Base-by-base conservation (phyloP, 2,329 filamentous ascomycete genomes). In the Botryotinia calthae region DNA sequence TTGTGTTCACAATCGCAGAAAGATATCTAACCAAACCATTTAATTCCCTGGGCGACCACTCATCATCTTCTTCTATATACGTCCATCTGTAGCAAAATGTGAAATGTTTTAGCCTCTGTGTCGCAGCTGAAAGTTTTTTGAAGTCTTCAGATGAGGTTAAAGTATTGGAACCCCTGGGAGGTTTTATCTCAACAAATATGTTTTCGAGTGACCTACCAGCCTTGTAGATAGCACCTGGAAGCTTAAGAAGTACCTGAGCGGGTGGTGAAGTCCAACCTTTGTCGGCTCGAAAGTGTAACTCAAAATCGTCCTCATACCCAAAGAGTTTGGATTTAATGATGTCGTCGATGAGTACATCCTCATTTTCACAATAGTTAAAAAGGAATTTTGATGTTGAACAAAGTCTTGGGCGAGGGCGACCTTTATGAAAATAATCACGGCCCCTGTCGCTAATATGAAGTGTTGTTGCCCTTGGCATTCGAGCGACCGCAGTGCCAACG, bases 1-100 rank as follows among this genome's bases (percentile, higher is more conserved):
- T 31, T 28, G n/a, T 56, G n/a, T 56, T 56, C 51, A 56, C n/a
- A 56, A 56, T 56, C n/a, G 51, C 51, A 56, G 51, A 56, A 31
- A 56, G n/a, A 18, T 56, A 56, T 18, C 8, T 56, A 28, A 18
- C 14, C 51, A 28, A 7, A 18, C 16, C 51, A 56, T 56, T 14
- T 31, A 28, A 56, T 56, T 18, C 4, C 14, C 14, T 31, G 51
- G n/a, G 51, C 6, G n/a, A 3, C 51, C 51, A 31, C n/a, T 28
- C 1, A 18, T 16, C 12, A 16, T 16, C 5, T 12, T 51, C 48
- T 2, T 14, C 10, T n/a, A 14, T 22, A 25, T 51, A 0, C 5
- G 7, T 22, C 18, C 44, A 18, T 51, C 10, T 28, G 51, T 14
- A 28, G 28, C 4, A 28, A 18, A 56, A 56, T 18, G n/a, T 56